Conservation (phyloP, 768 basidiomycete genomes). For the Rhodotorula graminis region DNA sequence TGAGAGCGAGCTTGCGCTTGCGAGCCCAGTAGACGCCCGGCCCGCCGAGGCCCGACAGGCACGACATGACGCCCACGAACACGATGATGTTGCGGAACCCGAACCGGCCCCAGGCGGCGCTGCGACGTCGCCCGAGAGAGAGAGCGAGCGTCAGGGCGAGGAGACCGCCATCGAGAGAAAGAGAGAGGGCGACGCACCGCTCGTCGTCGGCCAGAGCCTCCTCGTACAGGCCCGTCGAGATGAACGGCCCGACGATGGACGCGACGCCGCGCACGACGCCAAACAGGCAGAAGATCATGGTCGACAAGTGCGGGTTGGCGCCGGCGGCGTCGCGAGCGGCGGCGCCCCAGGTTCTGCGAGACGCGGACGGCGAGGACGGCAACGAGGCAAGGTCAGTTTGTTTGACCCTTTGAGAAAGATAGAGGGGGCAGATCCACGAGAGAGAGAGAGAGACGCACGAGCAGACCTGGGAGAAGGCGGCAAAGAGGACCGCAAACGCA, state of each 20-base stretch:
- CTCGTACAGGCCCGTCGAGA: slow-evolving; percentile 19
- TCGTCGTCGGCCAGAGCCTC: neutral
- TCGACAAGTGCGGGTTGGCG: slow-evolving; percentile 21
- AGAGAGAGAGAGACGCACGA: neutral
- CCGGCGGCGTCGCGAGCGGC: slow-evolving; percentile 10
- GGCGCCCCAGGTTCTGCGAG: neutral
- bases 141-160: neutral
- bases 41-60: slow-evolving; percentile 3
- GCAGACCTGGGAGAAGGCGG: slow-evolving; percentile 5
- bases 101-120: neutral
- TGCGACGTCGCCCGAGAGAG: neutral
- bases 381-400: no score
- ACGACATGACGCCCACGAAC: slow-evolving; percentile 20
- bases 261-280: slow-evolving; percentile 25
- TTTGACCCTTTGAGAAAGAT: no score
- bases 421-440: no score
- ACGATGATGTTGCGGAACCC: slow-evolving; percentile 26
- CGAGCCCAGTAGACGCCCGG: slow-evolving; percentile 1
- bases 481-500: slow-evolving; percentile 23
- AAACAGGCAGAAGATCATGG: slow-evolving; percentile 19
- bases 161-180: neutral
- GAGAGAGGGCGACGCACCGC: neutral
- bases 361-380: no score
- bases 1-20: neutral
- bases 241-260: slow-evolving; percentile 17